These are phyloP conservation scores for Sonneratia caseolaris DNA, from an alignment of 345 rosid genomes.

Conservation along the genomic window DNA sequence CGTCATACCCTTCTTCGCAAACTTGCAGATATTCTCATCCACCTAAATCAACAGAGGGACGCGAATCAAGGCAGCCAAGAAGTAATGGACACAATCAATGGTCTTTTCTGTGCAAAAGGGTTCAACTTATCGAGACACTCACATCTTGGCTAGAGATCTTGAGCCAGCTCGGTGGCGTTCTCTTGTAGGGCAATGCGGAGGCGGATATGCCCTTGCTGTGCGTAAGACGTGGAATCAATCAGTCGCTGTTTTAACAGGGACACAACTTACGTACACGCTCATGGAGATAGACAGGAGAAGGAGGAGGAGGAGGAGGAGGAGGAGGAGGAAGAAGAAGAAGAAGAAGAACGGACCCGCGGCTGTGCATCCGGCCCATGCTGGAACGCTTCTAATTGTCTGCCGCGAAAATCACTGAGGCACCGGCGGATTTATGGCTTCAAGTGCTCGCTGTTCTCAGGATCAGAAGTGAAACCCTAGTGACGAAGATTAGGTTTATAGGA, in stretches of 20 bases:
- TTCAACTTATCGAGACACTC: neutral
- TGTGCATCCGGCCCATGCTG: slow-evolving; percentile 18
- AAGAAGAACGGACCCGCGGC: slow-evolving; percentile 9
- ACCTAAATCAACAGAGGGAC: slow-evolving; percentile 12
- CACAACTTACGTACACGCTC: neutral
- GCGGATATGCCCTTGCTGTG: slow-evolving; percentile 19
- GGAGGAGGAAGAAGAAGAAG: neutral
- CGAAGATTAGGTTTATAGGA: neutral
- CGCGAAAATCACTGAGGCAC: neutral
- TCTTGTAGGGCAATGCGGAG: slow-evolving; percentile 21
- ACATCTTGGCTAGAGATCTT: slow-evolving; percentile 18
- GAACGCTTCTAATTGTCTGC: neutral
- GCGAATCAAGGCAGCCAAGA: neutral
- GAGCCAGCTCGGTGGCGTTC: slow-evolving; percentile 21
- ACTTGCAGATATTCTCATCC: slow-evolving; percentile 41
- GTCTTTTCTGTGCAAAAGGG: neutral
- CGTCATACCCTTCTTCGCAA: slow-evolving; percentile 41
- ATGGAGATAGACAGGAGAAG: neutral
- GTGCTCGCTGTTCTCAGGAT: neutral
- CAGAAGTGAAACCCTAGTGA: neutral
- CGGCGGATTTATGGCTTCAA: neutral
- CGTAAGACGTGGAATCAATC: neutral
- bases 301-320: neutral
- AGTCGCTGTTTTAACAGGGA: neutral
- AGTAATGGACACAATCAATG: neutral